A percentile compares a stretch with the other conserved stretches of the same genome.
These are phyloP conservation scores for Boechera retrofracta DNA, from an alignment of 345 rosid genomes.

Conservation along the genomic window DNA sequence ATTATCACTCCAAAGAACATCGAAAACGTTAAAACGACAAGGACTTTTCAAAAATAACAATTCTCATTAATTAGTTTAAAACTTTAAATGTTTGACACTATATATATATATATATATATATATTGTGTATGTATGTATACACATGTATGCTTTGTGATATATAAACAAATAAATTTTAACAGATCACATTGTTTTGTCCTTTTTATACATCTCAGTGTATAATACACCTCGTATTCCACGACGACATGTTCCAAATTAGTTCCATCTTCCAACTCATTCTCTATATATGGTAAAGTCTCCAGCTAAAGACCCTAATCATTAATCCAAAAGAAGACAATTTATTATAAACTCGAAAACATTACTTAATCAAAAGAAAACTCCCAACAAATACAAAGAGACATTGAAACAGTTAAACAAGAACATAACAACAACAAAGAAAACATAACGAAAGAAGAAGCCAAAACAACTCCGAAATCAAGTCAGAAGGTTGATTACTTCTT, in stretches of 20 bases:
- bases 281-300: slow-evolving; percentile 28
- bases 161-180: not conserved
- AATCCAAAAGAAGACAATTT: not conserved
- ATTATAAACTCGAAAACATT: slow-evolving; percentile 23
- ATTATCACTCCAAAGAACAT: not conserved
- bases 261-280: slow-evolving; percentile 39
- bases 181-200: slow-evolving; percentile 30
- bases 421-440: not conserved
- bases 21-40: not conserved
- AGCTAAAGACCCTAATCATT: slow-evolving; percentile 38
- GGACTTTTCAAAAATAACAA: not conserved
- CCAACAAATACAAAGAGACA: slow-evolving; percentile 20
- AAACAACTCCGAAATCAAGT: slow-evolving; percentile 14
- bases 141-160: not conserved
- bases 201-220: slow-evolving; percentile 3
- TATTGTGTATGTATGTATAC: not conserved
- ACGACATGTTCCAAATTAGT: slow-evolving; percentile 26
- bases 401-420: slow-evolving; percentile 11
- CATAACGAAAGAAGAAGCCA: not conserved
- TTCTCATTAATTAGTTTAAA: not conserved
- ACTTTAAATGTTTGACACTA: not conserved
- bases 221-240: slow-evolving; percentile 35
- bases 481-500: not conserved
- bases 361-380: slow-evolving; percentile 20
- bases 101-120: not conserved